Percentiles rank a stretch among this genome's conserved stretches.
Evolutionary conservation across 768 basidiomycete species (phyloP).

Genomic region (Hydnum rufescens): DNA sequence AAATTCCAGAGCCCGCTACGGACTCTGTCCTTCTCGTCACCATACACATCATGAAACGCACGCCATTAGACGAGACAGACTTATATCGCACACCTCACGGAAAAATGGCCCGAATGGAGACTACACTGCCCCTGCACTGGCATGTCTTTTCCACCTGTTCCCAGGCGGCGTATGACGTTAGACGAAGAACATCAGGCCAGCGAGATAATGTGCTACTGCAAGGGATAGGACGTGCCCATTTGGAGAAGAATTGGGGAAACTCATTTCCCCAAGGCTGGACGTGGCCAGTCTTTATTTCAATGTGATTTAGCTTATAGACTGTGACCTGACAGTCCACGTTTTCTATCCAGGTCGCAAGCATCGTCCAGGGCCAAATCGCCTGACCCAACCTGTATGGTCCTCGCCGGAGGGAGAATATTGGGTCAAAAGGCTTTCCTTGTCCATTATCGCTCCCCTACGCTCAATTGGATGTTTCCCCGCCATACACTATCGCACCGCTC

Average conservation of each 20-base stretch:
- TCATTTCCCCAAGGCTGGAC: constrained; percentile 3
- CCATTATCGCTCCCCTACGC: not conserved
- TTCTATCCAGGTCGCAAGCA: not conserved
- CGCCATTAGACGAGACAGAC: not conserved
- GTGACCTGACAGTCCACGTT: not conserved
- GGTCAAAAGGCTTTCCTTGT: not conserved
- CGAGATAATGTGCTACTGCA: not conserved
- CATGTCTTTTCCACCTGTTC: not conserved
- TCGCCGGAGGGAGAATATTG: constrained; percentile 1
- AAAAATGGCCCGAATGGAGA: not conserved
- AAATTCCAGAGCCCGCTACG: not conserved
- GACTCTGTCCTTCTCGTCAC: no score
- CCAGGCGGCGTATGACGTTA: not conserved
- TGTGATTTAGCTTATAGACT: not conserved
- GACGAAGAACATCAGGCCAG: not conserved
- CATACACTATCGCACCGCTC: not conserved
- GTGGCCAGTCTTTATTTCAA: not conserved
- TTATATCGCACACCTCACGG: not conserved
- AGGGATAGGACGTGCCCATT: not conserved
- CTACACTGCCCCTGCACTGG: constrained; percentile 1
- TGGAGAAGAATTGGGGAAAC: constrained; percentile 3
- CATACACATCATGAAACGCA: not conserved
- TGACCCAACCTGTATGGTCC: not conserved
- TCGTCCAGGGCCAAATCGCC: not conserved
- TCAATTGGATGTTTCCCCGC: not conserved